Conservation (phyloP, 148 eudicot genomes). For the Cornus controversa region DNA sequence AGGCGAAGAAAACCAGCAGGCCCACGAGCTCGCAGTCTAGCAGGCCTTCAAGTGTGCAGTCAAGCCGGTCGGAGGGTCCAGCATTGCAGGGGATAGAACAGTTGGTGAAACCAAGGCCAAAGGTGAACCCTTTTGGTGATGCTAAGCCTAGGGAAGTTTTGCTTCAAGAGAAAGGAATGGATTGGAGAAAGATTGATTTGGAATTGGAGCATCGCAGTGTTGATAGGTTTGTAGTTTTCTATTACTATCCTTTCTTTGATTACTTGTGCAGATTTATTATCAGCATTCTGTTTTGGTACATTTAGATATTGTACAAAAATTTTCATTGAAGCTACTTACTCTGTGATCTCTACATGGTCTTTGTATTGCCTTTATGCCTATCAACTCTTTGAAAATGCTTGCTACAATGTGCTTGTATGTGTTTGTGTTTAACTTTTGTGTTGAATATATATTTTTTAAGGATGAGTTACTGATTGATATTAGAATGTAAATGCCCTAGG, state of each 20-base stretch:
- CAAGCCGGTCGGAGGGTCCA: constrained; percentile 36
- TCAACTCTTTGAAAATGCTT: neutral
- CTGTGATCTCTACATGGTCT: too few relatives aligned
- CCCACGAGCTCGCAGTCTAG: constrained; percentile 72
- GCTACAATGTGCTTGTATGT: neutral
- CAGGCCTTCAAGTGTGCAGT: constrained; percentile 63
- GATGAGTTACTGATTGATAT: neutral
- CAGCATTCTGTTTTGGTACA: neutral
- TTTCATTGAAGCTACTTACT: neutral
- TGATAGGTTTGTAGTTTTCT: constrained; percentile 52
- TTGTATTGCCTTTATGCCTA: neutral
- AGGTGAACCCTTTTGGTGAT: constrained; percentile 96
- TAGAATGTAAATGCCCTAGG: neutral
- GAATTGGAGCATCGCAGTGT: constrained; percentile 74
- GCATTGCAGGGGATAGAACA: constrained; percentile 30
- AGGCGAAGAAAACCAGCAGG: constrained; percentile 72
- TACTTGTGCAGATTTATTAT: neutral
- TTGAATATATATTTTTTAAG: neutral
- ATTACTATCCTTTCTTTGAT: neutral
- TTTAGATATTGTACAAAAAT: neutral
- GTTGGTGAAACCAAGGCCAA: constrained; percentile 49
- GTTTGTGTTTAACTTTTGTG: neutral
- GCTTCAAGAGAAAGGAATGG: constrained; percentile 80
- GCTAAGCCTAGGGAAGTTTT: constrained; percentile 97
- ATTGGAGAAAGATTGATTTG: constrained; percentile 93